A percentile compares a stretch with the other conserved stretches of the same genome.
Conservation (phyloP, 495 filamentous ascomycete species). For the Thermothielavioides terrestris region DNA sequence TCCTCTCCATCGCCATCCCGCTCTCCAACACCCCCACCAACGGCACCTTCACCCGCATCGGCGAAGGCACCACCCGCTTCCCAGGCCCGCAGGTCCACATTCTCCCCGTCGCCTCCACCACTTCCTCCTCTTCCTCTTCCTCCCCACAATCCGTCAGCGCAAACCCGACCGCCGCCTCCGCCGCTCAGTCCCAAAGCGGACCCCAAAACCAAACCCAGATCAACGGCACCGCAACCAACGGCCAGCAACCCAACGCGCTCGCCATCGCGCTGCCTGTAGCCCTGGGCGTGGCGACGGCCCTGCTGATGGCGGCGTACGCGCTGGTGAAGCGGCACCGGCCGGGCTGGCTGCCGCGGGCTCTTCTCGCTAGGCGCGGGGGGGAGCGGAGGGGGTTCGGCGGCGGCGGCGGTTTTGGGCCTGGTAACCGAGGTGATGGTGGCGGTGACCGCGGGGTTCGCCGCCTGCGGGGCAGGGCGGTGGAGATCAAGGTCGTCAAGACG, state of each 20-base stretch:
- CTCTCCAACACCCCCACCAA: constrained; percentile 6
- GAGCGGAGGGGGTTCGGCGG: no score
- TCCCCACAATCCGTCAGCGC: no score
- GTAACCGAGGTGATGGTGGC: no score
- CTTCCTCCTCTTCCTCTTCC: no score
- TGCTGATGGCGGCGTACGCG: constrained; percentile 4
- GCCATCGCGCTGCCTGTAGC: constrained; percentile 16
- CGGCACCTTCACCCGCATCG: constrained; percentile 6
- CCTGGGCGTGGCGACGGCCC: constrained; percentile 11
- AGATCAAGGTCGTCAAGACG: constrained; percentile 8
- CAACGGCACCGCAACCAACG: neutral
- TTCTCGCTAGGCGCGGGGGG: no score
- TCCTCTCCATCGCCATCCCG: constrained; percentile 14
- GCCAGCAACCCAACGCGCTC: constrained; percentile 6
- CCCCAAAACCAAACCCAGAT: neutral
- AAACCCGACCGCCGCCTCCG: no score
- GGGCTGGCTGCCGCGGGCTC: neutral
- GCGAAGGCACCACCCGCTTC: constrained; percentile 7
- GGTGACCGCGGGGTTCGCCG: neutral
- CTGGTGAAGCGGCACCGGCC: constrained; percentile 6
- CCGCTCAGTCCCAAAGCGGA: no score
- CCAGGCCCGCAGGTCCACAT: constrained; percentile 10
- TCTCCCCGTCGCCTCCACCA: neutral
- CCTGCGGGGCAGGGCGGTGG: constrained; percentile 3
- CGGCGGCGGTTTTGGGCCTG: no score